Evolutionary conservation across 345 rosid species (phyloP).

Genomic region (Eucalyptus regnans): DNA sequence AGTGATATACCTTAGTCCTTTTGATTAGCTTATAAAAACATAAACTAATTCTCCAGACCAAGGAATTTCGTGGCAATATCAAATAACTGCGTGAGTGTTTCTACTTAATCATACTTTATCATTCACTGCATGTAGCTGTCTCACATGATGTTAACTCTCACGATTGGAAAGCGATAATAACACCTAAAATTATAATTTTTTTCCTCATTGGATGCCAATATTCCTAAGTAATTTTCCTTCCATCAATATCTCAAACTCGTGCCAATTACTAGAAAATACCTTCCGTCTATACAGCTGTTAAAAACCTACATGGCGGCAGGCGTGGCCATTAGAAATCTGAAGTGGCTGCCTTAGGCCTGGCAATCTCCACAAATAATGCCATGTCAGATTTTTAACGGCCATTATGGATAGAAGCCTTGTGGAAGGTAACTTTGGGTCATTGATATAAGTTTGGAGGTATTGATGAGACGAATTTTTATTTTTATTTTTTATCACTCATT

Average conservation of each 20-base stretch:
- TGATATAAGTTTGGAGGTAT: not conserved
- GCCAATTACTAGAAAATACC: not conserved
- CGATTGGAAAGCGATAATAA: not conserved
- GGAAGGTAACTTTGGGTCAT: not conserved
- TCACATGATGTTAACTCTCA: not conserved
- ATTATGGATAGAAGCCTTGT: not conserved
- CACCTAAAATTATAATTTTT: not conserved
- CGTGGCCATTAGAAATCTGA: not conserved
- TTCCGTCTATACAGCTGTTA: not conserved
- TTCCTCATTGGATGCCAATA: rapidly evolving
- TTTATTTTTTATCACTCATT: no score
- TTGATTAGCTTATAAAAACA: not conserved
- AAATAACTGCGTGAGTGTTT: rapidly evolving
- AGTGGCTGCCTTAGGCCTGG: not conserved
- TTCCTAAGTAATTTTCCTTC: not conserved
- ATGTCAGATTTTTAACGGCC: not conserved
- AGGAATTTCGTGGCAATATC: not conserved
- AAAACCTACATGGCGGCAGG: not conserved
- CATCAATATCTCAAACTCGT: not conserved
- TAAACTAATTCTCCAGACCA: not conserved
- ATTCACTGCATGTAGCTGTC: not conserved
- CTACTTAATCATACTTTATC: not conserved
- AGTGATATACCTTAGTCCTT: not conserved
- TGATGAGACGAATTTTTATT: no score
- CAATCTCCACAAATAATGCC: not conserved